Percentiles rank a stretch among this genome's conserved stretches.
Evolutionary conservation across 75 land plant genomes (phyloP).

Genomic region (Azolla pinnata): DNA sequence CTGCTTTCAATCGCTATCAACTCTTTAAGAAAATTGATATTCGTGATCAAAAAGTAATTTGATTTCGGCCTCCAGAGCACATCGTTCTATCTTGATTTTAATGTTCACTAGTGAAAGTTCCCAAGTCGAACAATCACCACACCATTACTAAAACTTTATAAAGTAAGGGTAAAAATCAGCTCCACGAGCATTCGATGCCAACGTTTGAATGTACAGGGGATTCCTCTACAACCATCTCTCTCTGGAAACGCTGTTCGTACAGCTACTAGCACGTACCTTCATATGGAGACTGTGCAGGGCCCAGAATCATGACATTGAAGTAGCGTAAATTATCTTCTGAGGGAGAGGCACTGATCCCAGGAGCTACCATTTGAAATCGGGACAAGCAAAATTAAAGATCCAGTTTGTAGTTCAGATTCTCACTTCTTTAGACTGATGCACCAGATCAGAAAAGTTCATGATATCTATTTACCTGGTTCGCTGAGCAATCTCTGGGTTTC

Average conservation of each 20-base stretch:
- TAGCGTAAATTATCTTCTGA: slow-evolving; percentile 91
- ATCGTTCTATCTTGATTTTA: no score
- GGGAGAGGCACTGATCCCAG: slow-evolving; percentile 95
- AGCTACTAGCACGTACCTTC: slow-evolving; percentile 88
- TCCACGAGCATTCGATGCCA: no score
- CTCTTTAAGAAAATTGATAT: no score
- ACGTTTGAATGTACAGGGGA: no score
- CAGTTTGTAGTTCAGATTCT: neutral
- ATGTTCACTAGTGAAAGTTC: no score
- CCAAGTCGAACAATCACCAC: no score
- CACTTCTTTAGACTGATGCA: neutral
- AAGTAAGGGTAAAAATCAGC: neutral
- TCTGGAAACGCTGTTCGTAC: no score
- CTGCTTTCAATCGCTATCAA: no score
- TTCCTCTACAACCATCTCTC: no score
- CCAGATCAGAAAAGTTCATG: neutral
- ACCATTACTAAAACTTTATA: neutral
- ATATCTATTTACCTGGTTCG: slow-evolving; percentile 29
- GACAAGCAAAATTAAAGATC: neutral
- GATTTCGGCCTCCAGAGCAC: no score
- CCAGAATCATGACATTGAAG: slow-evolving; percentile 95
- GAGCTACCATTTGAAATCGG: slow-evolving; percentile 33
- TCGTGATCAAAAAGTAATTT: no score
- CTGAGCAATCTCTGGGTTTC: slow-evolving; percentile 48
- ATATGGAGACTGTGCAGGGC: slow-evolving; percentile 89